A percentile compares a stretch with the other conserved stretches of the same genome.
Conservation (phyloP, 352 stramenopile species). For the Globisporangium nodosum region DNA sequence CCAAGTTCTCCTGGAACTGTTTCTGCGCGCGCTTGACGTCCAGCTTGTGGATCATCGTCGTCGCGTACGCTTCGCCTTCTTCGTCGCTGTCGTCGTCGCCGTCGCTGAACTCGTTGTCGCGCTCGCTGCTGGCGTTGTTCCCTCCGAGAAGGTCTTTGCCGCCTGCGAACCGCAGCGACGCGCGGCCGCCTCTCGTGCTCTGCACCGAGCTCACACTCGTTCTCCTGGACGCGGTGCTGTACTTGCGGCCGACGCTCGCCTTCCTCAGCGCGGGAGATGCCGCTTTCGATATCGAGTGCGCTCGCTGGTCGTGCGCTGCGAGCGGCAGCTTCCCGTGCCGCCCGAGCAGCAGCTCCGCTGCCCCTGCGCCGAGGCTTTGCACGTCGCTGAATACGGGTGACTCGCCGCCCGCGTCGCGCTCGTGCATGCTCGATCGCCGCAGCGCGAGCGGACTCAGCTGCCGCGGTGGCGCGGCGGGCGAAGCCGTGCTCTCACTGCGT, state of each 20-base stretch:
- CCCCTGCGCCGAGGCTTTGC: not conserved
- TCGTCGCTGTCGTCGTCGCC: conserved; percentile 1
- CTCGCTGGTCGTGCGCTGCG: conserved; percentile 5
- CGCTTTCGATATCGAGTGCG: conserved; percentile 1
- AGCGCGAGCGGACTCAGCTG: conserved; percentile 20
- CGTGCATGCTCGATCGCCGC: conserved; percentile 1
- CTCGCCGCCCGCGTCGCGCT: not conserved
- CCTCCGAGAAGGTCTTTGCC: conserved; percentile 1
- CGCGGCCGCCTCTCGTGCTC: not conserved
- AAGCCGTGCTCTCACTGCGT: not conserved
- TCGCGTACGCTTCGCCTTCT: conserved; percentile 8
- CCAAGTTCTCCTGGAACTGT: conserved; percentile 22
- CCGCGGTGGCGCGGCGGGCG: conserved; percentile 6
- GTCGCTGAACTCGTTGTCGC: not conserved
- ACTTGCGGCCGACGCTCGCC: conserved; percentile 5
- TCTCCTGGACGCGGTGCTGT: conserved; percentile 6
- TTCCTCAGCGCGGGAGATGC: conserved; percentile 1
- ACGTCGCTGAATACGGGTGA: not conserved
- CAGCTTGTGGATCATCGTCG: conserved; percentile 11
- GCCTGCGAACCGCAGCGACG: not conserved
- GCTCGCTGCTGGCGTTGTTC: conserved; percentile 3
- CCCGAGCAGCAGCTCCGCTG: not conserved
- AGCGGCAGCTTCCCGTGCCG: not conserved
- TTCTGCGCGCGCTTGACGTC: conserved; percentile 14
- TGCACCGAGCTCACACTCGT: conserved; percentile 8